Evolutionary conservation across 1,284 basidiomycete genomes (phyloP), one percentile per base, ranked within the genome.

Genomic region (Puccinia brachypodii): DNA sequence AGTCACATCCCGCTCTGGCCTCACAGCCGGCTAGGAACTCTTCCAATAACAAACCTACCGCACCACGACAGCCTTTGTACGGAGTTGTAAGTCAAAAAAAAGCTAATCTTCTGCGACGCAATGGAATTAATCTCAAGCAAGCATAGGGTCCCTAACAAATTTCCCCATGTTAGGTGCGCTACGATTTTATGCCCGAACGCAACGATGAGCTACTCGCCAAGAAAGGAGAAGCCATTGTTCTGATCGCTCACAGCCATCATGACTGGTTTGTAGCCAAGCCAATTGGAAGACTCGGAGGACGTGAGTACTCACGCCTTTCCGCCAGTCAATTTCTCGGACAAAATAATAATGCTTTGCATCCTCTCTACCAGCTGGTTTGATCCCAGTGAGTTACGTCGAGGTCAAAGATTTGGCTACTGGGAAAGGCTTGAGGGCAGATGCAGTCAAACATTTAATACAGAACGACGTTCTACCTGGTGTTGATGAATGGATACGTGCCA

Each of bases 401-500:
- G 92, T 99, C 58, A 92, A 94, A 82, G 96, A 99, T 87, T 94
- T 96, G 28, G 88, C 91, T 8, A 94, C 96, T 3, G 95, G 87
- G 22, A 69, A 84, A 76, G 83, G 83, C 19, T 82, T 75, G 22
- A 50, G 68, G 19, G 19, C 38, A 16, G 88, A 90, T 31, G 92
- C 95, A 83, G 89, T 96, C 7, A 90, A 91, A 36, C 89, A 90
- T 31, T 89, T 97, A 82, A 94, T 97, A 87, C 91, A 94, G 85
- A 90, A 90, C 36, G 94, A 94, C 28, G 92, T 93, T 82, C 89
- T 99, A 16, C 97, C 97, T 31, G 92, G 92, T 84, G 95, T 99
- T 16, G 96, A 98, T 86, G 96, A 98, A 84, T 99, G 97, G 97
- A 98, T 98, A 87, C 92, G 92, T 85, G 93, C 94, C 76, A 94